These are phyloP conservation scores for Posidonia australis DNA, from an alignment of 106 monocot genomes.

Conservation along the genomic window DNA sequence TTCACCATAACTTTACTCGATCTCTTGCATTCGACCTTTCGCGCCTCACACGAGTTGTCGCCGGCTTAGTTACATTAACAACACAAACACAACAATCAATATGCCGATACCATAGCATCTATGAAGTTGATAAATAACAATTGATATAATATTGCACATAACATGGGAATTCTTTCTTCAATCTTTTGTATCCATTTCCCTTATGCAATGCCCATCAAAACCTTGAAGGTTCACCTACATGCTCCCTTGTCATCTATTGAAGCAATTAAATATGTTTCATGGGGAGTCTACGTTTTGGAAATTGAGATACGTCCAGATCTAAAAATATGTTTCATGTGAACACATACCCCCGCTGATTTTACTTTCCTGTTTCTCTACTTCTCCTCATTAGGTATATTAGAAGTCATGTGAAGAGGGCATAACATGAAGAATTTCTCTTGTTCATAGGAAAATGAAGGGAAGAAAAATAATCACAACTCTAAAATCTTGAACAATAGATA, in stretches of 20 bases:
- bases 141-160: neutral
- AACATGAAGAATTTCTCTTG: slow-evolving; percentile 98
- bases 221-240: slow-evolving; percentile 74
- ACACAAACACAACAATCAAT: neutral
- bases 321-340: neutral
- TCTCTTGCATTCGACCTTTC: too few relatives aligned
- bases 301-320: slow-evolving; percentile 18
- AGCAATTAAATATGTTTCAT: slow-evolving; percentile 82
- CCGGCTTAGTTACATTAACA: too few relatives aligned
- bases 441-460: neutral
- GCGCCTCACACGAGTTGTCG: too few relatives aligned
- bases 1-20: too few relatives aligned
- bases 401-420: slow-evolving; percentile 69
- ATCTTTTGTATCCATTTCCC: slow-evolving; percentile 87
- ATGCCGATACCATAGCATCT: neutral
- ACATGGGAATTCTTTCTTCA: slow-evolving; percentile 40
- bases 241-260: slow-evolving; percentile 65
- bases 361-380: slow-evolving; percentile 23
- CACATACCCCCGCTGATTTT: slow-evolving; percentile 28
- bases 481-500: too few relatives aligned
- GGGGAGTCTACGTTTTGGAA: slow-evolving; percentile 52
- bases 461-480: neutral
- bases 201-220: slow-evolving; percentile 67
- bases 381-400: slow-evolving; percentile 41
- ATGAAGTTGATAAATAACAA: neutral